These are phyloP conservation scores for Arctium minus DNA, from an alignment of 129 eudicot species.

Conservation along the genomic window DNA sequence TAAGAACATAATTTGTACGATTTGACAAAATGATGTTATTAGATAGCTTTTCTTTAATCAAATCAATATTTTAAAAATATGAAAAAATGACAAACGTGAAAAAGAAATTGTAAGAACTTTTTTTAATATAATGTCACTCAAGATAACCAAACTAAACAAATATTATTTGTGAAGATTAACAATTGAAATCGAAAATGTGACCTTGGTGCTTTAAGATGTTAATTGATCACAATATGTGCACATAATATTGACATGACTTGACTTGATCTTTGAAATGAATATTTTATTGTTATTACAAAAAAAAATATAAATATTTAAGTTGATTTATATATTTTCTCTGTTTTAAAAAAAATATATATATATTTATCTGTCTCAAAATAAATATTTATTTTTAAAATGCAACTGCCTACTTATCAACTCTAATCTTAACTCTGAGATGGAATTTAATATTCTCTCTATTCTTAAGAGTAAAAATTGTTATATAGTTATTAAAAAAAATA, in stretches of 20 bases:
- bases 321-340: too few species aligned
- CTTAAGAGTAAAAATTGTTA: too few species aligned
- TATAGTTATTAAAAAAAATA: too few species aligned
- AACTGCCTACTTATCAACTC: too few species aligned
- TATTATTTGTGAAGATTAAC: neutral
- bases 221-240: neutral
- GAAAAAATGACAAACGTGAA: neutral
- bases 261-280: neutral
- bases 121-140: neutral
- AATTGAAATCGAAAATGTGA: neutral
- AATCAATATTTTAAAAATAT: neutral
- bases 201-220: neutral
- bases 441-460: too few species aligned
- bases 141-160: too few species aligned
- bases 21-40: neutral
- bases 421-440: neutral
- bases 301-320: too few species aligned
- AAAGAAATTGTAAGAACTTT: neutral
- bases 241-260: neutral
- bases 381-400: too few species aligned
- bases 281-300: too few species aligned
- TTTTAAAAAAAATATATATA: too few species aligned
- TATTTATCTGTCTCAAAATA: too few species aligned
- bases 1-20: neutral
- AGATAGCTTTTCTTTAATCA: neutral